phyloP scores from a whole-genome alignment of 2,329 filamentous ascomycete species.

The Phaeoacremonium minimum region DNA sequence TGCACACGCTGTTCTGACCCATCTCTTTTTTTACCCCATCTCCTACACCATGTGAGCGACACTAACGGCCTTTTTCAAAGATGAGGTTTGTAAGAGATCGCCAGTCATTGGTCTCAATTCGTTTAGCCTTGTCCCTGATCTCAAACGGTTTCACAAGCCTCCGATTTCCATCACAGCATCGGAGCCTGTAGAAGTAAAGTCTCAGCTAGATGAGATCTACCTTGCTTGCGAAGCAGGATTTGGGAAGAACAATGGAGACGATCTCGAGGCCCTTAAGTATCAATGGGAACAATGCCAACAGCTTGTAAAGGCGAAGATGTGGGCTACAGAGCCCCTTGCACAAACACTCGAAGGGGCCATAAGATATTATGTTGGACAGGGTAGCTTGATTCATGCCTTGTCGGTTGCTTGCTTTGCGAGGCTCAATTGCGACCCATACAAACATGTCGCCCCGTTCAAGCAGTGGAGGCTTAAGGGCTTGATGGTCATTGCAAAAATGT shows the following conservation, averaged over 20 bases:
- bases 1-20: too few species aligned
- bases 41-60: too few species aligned
- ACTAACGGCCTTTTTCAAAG: too few species aligned
- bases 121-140: slow-evolving; percentile 38
- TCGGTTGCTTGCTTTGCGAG: slow-evolving; percentile 43
- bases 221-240: slow-evolving; percentile 16
- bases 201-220: slow-evolving; percentile 23
- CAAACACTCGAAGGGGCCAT: slow-evolving; percentile 38
- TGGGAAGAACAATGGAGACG: slow-evolving; percentile 5
- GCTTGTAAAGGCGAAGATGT: slow-evolving; percentile 31
- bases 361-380: slow-evolving; percentile 36
- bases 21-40: too few species aligned
- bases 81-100: slow-evolving; percentile 41
- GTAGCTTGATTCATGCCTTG: slow-evolving; percentile 37
- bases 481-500: slow-evolving; percentile 45
- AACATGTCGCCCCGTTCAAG: slow-evolving; percentile 44
- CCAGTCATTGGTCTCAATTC: slow-evolving; percentile 37
- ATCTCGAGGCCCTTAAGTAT: slow-evolving; percentile 17
- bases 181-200: slow-evolving; percentile 17
- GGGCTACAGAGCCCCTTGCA: slow-evolving; percentile 45
- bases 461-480: slow-evolving; percentile 45
- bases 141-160: slow-evolving; percentile 23
- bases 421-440: slow-evolving; percentile 44
- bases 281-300: slow-evolving; percentile 32
- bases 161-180: slow-evolving; percentile 19